Conservation (phyloP, 768 basidiomycete species). For the Solioccasus polychromus region DNA sequence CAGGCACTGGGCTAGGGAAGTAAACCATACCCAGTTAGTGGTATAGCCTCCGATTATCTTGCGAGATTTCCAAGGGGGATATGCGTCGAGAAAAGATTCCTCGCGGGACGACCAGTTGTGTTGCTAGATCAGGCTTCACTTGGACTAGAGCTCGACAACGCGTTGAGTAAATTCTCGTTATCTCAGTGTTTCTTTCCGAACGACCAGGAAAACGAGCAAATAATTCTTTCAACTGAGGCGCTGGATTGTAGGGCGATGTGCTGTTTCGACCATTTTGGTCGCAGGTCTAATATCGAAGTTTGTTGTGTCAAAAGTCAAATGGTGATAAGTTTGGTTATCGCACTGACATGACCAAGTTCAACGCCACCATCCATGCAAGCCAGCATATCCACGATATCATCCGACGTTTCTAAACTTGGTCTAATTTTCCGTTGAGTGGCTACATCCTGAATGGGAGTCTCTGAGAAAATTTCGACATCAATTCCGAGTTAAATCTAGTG, state of each 20-base stretch:
- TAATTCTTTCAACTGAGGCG: no score
- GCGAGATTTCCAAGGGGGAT: conserved; percentile 1
- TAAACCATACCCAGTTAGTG: conserved; percentile 8
- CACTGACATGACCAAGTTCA: no score
- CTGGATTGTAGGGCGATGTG: no score
- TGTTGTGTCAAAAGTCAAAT: neutral
- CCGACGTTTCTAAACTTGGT: neutral
- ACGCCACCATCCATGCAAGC: no score
- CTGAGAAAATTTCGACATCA: neutral
- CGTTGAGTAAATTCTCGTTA: no score
- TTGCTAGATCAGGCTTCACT: no score
- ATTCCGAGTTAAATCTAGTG: neutral
- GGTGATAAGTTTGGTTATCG: neutral
- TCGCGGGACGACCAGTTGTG: conserved; percentile 1
- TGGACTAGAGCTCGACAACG: no score
- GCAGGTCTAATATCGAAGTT: neutral
- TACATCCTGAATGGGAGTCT: neutral
- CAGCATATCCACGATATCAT: neutral
- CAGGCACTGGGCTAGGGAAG: conserved; percentile 7
- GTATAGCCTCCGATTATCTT: conserved; percentile 15
- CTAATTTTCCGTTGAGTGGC: neutral
- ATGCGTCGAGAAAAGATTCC: neutral
- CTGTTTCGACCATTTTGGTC: neutral
- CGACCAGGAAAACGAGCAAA: no score
- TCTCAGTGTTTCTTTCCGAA: neutral